Percentiles rank a stretch among this genome's conserved stretches.
Conservation (phyloP, 805 yeast genomes). For the Novakomyces olei region DNA sequence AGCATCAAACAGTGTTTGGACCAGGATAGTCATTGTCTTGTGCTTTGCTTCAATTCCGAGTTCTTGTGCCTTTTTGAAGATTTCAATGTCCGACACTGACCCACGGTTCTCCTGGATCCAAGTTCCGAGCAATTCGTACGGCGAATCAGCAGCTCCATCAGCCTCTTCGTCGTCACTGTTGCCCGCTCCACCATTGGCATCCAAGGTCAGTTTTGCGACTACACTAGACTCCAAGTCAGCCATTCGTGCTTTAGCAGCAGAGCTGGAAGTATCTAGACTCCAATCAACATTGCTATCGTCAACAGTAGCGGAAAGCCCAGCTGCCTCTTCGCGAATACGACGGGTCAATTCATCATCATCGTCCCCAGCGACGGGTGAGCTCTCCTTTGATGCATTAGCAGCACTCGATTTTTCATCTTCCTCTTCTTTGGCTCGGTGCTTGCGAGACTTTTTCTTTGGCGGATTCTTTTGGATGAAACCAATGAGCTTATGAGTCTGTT, state of each 20-base stretch:
- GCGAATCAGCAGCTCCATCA: constrained; percentile 20
- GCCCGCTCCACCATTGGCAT: constrained; percentile 9
- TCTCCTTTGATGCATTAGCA: constrained; percentile 11
- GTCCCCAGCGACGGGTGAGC: constrained; percentile 16
- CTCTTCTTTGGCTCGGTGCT: constrained; percentile 37
- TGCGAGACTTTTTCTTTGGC: constrained; percentile 14
- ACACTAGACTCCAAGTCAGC: constrained; percentile 38
- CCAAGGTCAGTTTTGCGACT: constrained; percentile 17
- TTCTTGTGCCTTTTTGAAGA: constrained; percentile 72
- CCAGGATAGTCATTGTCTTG: constrained; percentile 72
- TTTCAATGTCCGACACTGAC: constrained; percentile 67
- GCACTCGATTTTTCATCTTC: constrained; percentile 34
- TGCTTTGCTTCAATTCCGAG: constrained; percentile 49
- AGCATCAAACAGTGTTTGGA: constrained; percentile 56
- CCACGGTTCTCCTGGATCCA: constrained; percentile 54
- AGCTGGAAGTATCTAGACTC: constrained; percentile 94
- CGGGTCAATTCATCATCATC: constrained; percentile 48
- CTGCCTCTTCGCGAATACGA: constrained; percentile 68
- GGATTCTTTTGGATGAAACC: constrained; percentile 80
- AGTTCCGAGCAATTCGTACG: constrained; percentile 63
- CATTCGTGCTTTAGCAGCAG: constrained; percentile 84
- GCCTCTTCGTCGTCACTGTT: constrained; percentile 14
- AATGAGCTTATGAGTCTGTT: constrained; percentile 69
- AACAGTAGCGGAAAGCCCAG: constrained; percentile 29
- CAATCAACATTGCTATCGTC: constrained; percentile 60